Percentiles rank a stretch among this genome's conserved stretches.
Evolutionary conservation across 768 basidiomycete species (phyloP).

Genomic region (Amanita fuliginea): DNA sequence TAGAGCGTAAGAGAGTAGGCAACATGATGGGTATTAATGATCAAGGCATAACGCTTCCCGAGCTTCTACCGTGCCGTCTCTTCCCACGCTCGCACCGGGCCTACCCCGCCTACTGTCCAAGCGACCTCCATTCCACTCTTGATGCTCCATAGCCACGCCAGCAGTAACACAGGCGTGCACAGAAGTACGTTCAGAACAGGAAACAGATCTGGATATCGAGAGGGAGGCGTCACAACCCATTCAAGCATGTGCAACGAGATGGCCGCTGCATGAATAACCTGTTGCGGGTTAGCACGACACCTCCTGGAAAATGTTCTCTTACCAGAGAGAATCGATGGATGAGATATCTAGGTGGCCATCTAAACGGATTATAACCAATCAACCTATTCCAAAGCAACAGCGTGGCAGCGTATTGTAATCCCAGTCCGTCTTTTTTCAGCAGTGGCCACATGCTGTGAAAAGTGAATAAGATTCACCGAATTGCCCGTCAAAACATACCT

Average conservation of each 20-base stretch:
- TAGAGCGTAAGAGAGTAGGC: neutral
- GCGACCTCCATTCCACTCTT: slow-evolving; percentile 67
- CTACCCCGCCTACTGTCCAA: slow-evolving; percentile 66
- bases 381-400: slow-evolving; percentile 73
- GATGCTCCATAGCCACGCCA: slow-evolving; percentile 87
- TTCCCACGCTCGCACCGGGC: slow-evolving; percentile 8
- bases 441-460: slow-evolving; percentile 85
- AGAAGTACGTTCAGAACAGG: slow-evolving; percentile 77
- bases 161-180: slow-evolving; percentile 67
- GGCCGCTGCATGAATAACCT: slow-evolving; percentile 48
- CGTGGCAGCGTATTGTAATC: slow-evolving; percentile 59
- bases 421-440: slow-evolving; percentile 67
- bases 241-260: slow-evolving; percentile 55
- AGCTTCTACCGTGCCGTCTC: neutral
- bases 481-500: slow-evolving; percentile 40
- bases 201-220: slow-evolving; percentile 77
- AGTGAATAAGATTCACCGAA: neutral
- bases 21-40: slow-evolving; percentile 7
- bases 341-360: slow-evolving; percentile 31
- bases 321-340: slow-evolving; percentile 46
- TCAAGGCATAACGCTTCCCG: neutral
- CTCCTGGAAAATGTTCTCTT: slow-evolving; percentile 11
- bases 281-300: slow-evolving; percentile 12
- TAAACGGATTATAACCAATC: slow-evolving; percentile 68
- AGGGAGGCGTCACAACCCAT: slow-evolving; percentile 46